Conservation (phyloP, 257 asterid genomes). For the Gentiana straminea region DNA sequence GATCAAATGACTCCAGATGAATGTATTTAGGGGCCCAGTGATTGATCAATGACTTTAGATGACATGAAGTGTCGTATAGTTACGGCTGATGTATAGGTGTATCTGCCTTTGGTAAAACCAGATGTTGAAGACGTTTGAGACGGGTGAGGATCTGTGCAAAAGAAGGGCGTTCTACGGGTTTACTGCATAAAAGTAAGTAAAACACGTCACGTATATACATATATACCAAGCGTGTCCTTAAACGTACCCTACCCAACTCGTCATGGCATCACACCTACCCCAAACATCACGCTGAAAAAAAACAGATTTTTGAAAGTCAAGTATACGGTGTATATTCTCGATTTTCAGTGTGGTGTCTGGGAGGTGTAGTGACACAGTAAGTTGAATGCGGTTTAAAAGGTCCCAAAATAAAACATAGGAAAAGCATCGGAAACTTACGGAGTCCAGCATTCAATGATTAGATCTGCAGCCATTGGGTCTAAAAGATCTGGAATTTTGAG, state of each 20-base stretch:
- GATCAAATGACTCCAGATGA: too few species aligned
- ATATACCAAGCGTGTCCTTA: too few species aligned
- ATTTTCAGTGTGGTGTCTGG: too few species aligned
- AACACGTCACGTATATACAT: neutral
- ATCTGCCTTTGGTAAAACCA: conserved; percentile 34
- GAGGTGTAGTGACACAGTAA: too few species aligned
- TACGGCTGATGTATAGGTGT: conserved; percentile 25
- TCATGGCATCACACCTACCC: too few species aligned
- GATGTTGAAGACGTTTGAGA: conserved; percentile 60
- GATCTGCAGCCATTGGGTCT: conserved; percentile 69
- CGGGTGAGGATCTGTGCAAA: conserved; percentile 77
- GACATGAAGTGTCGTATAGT: neutral
- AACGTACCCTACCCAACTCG: neutral
- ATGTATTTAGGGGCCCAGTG: too few species aligned
- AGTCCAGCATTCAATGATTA: conserved; percentile 75
- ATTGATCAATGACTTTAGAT: too few species aligned
- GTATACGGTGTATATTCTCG: too few species aligned
- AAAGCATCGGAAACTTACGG: conserved; percentile 31
- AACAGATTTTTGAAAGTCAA: too few species aligned
- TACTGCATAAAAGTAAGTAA: conserved; percentile 36
- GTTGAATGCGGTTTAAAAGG: neutral
- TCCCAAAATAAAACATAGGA: neutral
- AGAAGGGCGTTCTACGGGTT: conserved; percentile 72
- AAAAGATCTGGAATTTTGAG: conserved; percentile 61
- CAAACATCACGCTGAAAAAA: neutral